Conservation (phyloP, 148 eudicot genomes). For the Vaccinium darrowii region DNA sequence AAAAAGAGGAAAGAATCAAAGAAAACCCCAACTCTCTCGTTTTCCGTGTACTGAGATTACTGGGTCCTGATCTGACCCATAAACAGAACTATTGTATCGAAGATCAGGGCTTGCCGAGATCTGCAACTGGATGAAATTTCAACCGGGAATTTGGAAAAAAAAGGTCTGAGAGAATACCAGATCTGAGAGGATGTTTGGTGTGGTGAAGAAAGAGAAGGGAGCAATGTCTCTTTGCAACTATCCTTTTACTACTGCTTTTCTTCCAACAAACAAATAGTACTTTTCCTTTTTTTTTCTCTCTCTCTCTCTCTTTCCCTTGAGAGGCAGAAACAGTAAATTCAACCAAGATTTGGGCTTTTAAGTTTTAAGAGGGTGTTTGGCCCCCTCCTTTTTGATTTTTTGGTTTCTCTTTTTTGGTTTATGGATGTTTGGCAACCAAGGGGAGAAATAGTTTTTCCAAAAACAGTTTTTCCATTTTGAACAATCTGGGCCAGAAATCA, state of each 20-base stretch:
- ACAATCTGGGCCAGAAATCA: too few relatives aligned
- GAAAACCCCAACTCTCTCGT: not conserved
- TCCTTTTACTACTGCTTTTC: not conserved
- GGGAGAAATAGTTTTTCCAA: too few relatives aligned
- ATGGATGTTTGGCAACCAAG: too few relatives aligned
- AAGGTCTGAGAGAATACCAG: not conserved
- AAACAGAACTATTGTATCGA: not conserved
- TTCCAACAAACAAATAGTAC: not conserved
- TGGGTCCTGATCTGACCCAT: not conserved
- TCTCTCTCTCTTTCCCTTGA: not conserved
- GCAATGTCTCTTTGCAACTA: not conserved
- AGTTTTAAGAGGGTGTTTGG: too few relatives aligned
- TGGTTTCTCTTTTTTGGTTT: too few relatives aligned
- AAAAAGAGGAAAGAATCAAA: not conserved
- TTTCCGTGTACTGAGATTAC: not conserved
- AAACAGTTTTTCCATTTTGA: too few relatives aligned
- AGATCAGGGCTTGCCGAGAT: not conserved
- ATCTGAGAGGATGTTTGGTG: slow-evolving; percentile 1
- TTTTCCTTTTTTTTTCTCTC: too few relatives aligned
- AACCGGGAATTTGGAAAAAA: not conserved
- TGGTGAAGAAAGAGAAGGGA: not conserved
- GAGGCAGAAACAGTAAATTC: slow-evolving; percentile 14
- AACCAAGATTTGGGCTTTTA: not conserved
- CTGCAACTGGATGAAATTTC: not conserved
- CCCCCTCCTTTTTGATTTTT: too few relatives aligned